phyloP scores from a whole-genome alignment of 345 rosid genomes.

The Nephelium lappaceum region DNA sequence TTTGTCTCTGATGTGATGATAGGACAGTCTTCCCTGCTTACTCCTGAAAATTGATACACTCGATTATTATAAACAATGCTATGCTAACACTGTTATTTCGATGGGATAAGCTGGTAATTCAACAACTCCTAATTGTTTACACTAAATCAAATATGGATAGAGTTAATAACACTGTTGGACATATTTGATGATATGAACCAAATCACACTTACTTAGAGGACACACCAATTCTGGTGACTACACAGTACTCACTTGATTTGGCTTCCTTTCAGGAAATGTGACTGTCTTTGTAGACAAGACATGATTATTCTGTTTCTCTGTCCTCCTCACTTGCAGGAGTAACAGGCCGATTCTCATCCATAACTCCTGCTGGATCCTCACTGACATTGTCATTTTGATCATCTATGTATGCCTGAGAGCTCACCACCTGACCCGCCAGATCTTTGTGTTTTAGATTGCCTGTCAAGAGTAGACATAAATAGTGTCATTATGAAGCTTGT shows the following conservation, averaged over 20 bases:
- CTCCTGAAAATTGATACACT: not conserved
- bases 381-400: slow-evolving; percentile 35
- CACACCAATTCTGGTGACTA: not conserved
- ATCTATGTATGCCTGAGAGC: slow-evolving; percentile 79
- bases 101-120: not conserved
- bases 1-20: not conserved
- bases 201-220: not conserved
- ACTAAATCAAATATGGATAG: not conserved
- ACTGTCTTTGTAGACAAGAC: not conserved
- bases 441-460: slow-evolving; percentile 93
- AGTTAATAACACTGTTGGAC: not conserved
- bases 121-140: not conserved
- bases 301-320: slow-evolving; percentile 26
- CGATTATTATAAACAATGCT: not conserved
- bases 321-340: slow-evolving; percentile 26
- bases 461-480: slow-evolving; percentile 31
- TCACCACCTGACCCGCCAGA: slow-evolving; percentile 75
- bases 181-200: not conserved
- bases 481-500: not conserved
- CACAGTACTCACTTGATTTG: not conserved
- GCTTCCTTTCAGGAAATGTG: not conserved
- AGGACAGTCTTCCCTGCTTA: too few species aligned
- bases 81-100: not conserved
- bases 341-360: slow-evolving; percentile 29
- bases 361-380: slow-evolving; percentile 40